Evolutionary conservation across 2,329 filamentous ascomycete genomes (phyloP).

Genomic region (Hypoxylon sp.): DNA sequence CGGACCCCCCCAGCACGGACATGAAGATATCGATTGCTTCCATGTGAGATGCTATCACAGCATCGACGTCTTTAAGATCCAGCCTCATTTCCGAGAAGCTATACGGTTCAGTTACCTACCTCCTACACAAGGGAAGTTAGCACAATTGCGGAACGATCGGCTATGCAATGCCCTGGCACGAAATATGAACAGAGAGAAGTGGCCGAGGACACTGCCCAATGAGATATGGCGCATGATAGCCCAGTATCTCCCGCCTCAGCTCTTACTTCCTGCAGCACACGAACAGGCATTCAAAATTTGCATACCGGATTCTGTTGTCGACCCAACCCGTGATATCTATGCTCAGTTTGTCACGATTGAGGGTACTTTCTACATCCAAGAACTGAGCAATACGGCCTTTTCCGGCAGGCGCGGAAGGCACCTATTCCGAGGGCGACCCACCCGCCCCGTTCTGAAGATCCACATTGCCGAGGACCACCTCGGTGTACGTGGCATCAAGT

Average conservation of each 20-base stretch:
- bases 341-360: neutral
- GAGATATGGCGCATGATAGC: slow-evolving; percentile 3
- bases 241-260: neutral
- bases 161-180: neutral
- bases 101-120: neutral
- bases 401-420: neutral
- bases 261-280: neutral
- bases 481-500: neutral
- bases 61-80: neutral
- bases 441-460: neutral
- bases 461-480: slow-evolving; percentile 1
- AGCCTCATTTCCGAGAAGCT: neutral
- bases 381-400: neutral
- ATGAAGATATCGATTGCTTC: slow-evolving; percentile 2
- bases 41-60: neutral
- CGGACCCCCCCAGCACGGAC: too few species aligned
- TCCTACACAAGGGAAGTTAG: neutral
- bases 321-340: neutral
- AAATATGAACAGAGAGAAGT: neutral
- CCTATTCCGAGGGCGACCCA: neutral
- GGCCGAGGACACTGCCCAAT: neutral
- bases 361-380: neutral
- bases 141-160: neutral
- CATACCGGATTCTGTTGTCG: neutral
- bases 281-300: neutral